Conservation (phyloP, 2,329 filamentous ascomycete species). For the Stagonosporopsis chrysanthemi region DNA sequence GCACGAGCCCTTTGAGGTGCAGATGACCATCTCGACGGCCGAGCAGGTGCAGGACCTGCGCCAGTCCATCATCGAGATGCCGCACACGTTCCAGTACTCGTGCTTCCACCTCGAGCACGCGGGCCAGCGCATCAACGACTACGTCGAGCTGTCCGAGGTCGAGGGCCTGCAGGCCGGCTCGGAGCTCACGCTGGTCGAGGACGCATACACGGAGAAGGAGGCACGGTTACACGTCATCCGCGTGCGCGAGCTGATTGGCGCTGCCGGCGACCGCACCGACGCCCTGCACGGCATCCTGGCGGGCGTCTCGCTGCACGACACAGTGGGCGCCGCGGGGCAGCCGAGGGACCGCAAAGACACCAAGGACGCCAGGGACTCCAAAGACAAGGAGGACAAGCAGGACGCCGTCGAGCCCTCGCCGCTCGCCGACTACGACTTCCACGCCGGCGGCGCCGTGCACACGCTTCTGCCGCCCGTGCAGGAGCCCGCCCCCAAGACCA, state of each 20-base stretch:
- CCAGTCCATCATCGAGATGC: slow-evolving; percentile 93
- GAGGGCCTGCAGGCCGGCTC: slow-evolving; percentile 78
- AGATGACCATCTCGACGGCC: slow-evolving; percentile 88
- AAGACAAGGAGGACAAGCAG: slow-evolving; percentile 19
- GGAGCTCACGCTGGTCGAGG: slow-evolving; percentile 83
- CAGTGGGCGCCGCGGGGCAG: slow-evolving; percentile 61
- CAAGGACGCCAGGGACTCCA: too few species aligned
- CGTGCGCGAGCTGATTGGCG: slow-evolving; percentile 90
- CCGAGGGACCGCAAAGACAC: slow-evolving; percentile 22
- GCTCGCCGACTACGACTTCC: slow-evolving; percentile 78
- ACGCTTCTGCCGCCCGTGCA: slow-evolving; percentile 73
- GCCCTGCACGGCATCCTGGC: slow-evolving; percentile 84
- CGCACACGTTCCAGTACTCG: slow-evolving; percentile 93
- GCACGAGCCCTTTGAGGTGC: slow-evolving; percentile 77
- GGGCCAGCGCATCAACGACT: slow-evolving; percentile 91
- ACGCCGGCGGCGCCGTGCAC: slow-evolving; percentile 70
- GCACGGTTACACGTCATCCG: slow-evolving; percentile 92
- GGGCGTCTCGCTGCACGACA: slow-evolving; percentile 86
- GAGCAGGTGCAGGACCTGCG: slow-evolving; percentile 98
- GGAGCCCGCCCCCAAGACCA: slow-evolving; percentile 80
- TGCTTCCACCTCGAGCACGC: slow-evolving; percentile 98
- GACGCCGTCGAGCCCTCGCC: slow-evolving; percentile 46
- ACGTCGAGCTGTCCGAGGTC: slow-evolving; percentile 89
- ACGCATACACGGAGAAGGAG: slow-evolving; percentile 98
- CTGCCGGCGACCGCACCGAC: slow-evolving; percentile 87